Evolutionary conservation across 2,329 filamentous ascomycete genomes (phyloP).

Genomic region (Pseudogymnoascus sp.): DNA sequence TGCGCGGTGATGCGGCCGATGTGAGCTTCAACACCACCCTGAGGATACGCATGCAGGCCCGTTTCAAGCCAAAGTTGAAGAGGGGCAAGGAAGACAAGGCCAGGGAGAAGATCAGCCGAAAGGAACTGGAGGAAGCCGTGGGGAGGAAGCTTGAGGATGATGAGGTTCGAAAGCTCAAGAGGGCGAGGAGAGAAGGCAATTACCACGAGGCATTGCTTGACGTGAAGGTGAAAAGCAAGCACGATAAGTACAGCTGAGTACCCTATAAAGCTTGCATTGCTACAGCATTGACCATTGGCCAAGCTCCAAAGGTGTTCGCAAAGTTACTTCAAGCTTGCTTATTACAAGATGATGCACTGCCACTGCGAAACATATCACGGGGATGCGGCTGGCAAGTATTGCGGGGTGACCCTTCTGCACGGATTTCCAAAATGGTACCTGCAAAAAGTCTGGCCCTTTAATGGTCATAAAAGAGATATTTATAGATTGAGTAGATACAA

Average conservation of each 20-base stretch:
- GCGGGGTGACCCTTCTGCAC: neutral
- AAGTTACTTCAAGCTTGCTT: neutral
- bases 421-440: neutral
- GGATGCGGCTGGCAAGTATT: neutral
- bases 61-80: conserved; percentile 80
- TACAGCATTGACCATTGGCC: neutral
- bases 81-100: conserved; percentile 77
- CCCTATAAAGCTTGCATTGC: neutral
- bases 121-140: conserved; percentile 75
- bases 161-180: conserved; percentile 78
- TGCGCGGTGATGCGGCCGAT: conserved; percentile 67
- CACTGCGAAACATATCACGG: neutral
- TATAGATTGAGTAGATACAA: neutral
- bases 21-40: conserved; percentile 65
- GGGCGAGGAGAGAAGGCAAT: conserved; percentile 74
- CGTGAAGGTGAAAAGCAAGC: conserved; percentile 85
- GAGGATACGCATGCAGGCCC: conserved; percentile 85
- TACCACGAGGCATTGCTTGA: conserved; percentile 83
- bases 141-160: conserved; percentile 73
- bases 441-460: neutral
- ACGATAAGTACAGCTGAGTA: conserved; percentile 67
- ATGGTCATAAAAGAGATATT: neutral
- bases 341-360: neutral
- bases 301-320: neutral
- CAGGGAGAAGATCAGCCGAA: conserved; percentile 74